Evolutionary conservation across 1,284 basidiomycete genomes (phyloP).

Genomic region (Termitomyces sp.): DNA sequence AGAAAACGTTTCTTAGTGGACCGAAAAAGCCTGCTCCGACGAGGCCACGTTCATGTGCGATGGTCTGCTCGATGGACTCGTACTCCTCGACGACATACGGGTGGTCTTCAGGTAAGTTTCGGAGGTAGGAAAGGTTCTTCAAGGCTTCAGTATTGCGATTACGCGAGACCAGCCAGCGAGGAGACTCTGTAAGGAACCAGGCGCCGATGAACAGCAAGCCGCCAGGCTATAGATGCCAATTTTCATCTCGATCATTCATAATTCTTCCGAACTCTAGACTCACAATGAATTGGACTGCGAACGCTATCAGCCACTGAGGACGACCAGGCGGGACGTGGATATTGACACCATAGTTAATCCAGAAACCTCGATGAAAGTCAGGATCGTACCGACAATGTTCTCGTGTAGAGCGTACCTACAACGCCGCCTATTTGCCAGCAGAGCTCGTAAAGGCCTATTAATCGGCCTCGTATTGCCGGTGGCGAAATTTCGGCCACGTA

Average conservation of each 20-base stretch:
- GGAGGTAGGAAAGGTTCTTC: constrained; percentile 35
- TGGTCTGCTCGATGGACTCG: constrained; percentile 24
- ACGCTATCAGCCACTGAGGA: constrained; percentile 44
- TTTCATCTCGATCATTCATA: neutral
- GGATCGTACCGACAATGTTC: neutral
- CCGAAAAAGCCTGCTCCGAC: constrained; percentile 31
- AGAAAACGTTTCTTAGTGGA: constrained; percentile 28
- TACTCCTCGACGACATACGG: constrained; percentile 37
- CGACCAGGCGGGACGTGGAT: constrained; percentile 30
- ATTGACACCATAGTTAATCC: constrained; percentile 45
- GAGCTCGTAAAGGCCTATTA: constrained; percentile 48
- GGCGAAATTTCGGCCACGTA: constrained; percentile 40
- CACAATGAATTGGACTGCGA: constrained; percentile 45
- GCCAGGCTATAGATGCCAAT: constrained; percentile 30
- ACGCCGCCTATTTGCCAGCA: constrained; percentile 34
- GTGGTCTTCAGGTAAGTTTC: constrained; percentile 33
- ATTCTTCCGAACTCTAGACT: neutral
- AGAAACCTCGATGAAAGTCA: constrained; percentile 29
- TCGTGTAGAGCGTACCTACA: constrained; percentile 21
- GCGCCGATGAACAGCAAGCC: constrained; percentile 39
- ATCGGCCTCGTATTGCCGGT: constrained; percentile 42
- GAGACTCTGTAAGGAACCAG: constrained; percentile 44
- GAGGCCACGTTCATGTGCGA: constrained; percentile 27
- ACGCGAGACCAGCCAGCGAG: constrained; percentile 44
- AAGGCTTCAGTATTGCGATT: constrained; percentile 35